Evolutionary conservation across 2,329 filamentous ascomycete species (phyloP).

Genomic region (Tolypocladium guangdongense): DNA sequence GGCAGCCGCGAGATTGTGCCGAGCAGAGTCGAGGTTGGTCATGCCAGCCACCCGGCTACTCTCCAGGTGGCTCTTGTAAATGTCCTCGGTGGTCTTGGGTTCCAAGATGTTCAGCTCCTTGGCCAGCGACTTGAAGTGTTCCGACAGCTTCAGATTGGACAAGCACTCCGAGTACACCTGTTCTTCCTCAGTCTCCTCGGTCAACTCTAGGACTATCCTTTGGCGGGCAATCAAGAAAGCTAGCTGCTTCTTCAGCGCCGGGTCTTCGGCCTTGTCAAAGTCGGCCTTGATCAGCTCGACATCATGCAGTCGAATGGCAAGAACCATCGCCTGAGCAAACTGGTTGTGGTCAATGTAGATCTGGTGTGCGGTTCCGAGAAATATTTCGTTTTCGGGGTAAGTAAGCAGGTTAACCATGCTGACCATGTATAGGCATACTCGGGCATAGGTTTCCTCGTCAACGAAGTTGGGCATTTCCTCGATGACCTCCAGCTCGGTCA

Average conservation of each 20-base stretch:
- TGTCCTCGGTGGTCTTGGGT: slow-evolving; percentile 93
- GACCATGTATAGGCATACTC: slow-evolving; percentile 96
- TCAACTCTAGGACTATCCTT: slow-evolving; percentile 68
- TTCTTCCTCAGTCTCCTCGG: slow-evolving; percentile 57
- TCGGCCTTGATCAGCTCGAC: slow-evolving; percentile 69
- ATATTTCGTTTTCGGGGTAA: slow-evolving; percentile 93
- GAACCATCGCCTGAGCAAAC: slow-evolving; percentile 82
- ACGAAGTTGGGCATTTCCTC: slow-evolving; percentile 81
- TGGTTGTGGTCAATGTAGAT: slow-evolving; percentile 94
- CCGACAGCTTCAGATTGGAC: slow-evolving; percentile 76
- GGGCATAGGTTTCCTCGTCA: slow-evolving; percentile 84
- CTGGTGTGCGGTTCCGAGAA: slow-evolving; percentile 82
- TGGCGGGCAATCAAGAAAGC: slow-evolving; percentile 88
- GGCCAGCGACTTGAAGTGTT: slow-evolving; percentile 86
- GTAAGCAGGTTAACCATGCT: slow-evolving; percentile 98
- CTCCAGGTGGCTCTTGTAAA: slow-evolving; percentile 98
- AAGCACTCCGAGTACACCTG: slow-evolving; percentile 70
- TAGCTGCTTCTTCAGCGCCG: slow-evolving; percentile 81
- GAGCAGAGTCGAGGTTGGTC: slow-evolving; percentile 89
- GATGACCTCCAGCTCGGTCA: slow-evolving; percentile 97
- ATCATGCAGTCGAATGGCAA: slow-evolving; percentile 91
- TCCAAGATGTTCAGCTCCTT: slow-evolving; percentile 97
- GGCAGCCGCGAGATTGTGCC: slow-evolving; percentile 88
- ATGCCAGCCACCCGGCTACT: slow-evolving; percentile 85
- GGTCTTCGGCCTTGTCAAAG: slow-evolving; percentile 70